Evolutionary conservation across 495 filamentous ascomycete genomes (phyloP).

Genomic region (Penicillium flavigenum): DNA sequence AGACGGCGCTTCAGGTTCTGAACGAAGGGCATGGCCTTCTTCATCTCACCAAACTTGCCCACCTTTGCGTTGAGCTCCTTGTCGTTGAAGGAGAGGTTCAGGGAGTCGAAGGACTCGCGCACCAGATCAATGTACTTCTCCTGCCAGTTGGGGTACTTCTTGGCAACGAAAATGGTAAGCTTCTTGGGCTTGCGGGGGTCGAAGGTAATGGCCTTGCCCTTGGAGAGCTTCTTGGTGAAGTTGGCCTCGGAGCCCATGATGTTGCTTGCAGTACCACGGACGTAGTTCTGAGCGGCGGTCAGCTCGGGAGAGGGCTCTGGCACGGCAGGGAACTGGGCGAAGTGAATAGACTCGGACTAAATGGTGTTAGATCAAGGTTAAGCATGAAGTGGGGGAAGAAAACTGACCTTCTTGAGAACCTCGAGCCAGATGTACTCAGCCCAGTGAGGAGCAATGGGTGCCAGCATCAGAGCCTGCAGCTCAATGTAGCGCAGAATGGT

Average conservation of each 20-base stretch:
- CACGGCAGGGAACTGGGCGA: conserved; percentile 70
- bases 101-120: conserved; percentile 58
- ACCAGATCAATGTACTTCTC: conserved; percentile 84
- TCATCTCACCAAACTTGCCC: conserved; percentile 81
- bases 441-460: conserved; percentile 88
- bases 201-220: conserved; percentile 78
- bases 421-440: conserved; percentile 91
- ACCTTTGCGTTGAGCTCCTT: conserved; percentile 74
- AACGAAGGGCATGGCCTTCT: conserved; percentile 97
- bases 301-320: conserved; percentile 61
- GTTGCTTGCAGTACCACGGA: conserved; percentile 68
- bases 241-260: conserved; percentile 87
- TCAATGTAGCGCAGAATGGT: conserved; percentile 75
- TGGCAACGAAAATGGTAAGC: conserved; percentile 81
- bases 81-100: conserved; percentile 64
- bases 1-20: conserved; percentile 82
- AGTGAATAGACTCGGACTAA: conserved; percentile 67
- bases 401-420: conserved; percentile 68
- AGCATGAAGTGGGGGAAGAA: not conserved
- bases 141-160: conserved; percentile 83
- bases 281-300: conserved; percentile 76
- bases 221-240: conserved; percentile 76
- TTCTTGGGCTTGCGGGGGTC: conserved; percentile 90
- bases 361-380: conserved; percentile 22
- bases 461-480: conserved; percentile 79